These are phyloP conservation scores for Inga laurina DNA, from an alignment of 306 rosid species.

Conservation along the genomic window DNA sequence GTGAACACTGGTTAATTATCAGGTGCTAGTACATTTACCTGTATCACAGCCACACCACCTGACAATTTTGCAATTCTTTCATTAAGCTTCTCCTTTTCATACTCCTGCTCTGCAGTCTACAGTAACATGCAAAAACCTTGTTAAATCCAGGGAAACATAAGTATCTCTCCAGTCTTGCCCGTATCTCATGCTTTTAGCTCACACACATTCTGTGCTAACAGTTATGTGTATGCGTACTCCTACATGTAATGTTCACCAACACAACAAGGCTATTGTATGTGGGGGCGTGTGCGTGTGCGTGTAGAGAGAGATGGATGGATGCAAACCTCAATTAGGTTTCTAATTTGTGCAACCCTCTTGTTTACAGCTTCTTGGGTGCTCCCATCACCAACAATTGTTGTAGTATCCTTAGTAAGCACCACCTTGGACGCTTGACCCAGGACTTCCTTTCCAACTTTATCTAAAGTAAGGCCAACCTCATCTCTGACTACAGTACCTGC, in stretches of 20 bases:
- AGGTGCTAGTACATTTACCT: constrained; percentile 45
- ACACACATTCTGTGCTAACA: background rate
- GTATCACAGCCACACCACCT: constrained; percentile 99
- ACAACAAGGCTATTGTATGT: background rate
- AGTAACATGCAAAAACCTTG: background rate
- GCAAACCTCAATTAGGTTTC: constrained; percentile 78
- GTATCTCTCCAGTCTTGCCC: background rate
- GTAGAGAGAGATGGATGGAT: background rate
- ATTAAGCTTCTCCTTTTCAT: constrained; percentile 85
- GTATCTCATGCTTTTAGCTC: background rate
- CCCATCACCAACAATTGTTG: constrained; percentile 97
- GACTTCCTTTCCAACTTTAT: constrained; percentile 93
- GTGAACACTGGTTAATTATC: background rate
- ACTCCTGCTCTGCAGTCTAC: constrained; percentile 95
- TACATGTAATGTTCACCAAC: background rate
- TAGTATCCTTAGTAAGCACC: constrained; percentile 91
- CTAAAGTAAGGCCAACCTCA: constrained; percentile 90
- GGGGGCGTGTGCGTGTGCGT: too few species aligned
- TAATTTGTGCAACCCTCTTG: constrained; percentile 93
- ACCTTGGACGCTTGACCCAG: constrained; percentile 90
- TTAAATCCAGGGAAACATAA: constrained; percentile 5
- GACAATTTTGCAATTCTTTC: constrained; percentile 95
- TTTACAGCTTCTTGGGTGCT: constrained; percentile 92
- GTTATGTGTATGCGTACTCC: background rate
- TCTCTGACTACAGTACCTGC: constrained; percentile 94